Evolutionary conservation across 2,329 filamentous ascomycete genomes (phyloP), one percentile per base, ranked within the genome.

Genomic region (Anthostomella pinea): DNA sequence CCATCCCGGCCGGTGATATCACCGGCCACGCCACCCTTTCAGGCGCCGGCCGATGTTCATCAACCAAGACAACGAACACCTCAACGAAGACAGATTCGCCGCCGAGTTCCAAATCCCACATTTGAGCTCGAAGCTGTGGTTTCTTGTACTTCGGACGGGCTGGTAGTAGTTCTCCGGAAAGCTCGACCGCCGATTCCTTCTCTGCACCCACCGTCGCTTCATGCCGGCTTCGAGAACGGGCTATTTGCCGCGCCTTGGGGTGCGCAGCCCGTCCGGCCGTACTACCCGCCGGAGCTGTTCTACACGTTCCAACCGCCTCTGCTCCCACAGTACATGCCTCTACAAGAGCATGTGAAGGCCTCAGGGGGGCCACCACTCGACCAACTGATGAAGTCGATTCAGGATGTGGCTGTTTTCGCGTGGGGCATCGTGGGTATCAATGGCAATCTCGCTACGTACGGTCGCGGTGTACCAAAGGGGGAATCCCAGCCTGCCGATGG

Each of bases 81-180:
- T 10, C 39, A 18, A 24, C 22, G 10, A 24, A 17, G 10, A 32
- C 44, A 27, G 21, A 9, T 17, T 23, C 47, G 54, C 10, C 50
- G 45, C 22, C 51, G 56, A 10, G 56, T 58, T 18, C 50, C 52
- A 1, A 56, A 66, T 6, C 63, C 63, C 3, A 70, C 72, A 2
- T 70, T 88, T 33, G 87, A 94, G 63, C 68, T 95, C 4, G 88
- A 95, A 64, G 88, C 87, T 2, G 87, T 95, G n/a, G 82, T 95
- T 5, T 94, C 88, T 1, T 95, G 88, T 63, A 88, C 87, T 2
- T 94, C 88, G 0, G 88, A 95, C 58, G 88, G 88, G 1, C 69
- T 95, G 1, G 87, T 94, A 3, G 87, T 94, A 6, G 81, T 91
- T 32, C 67, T 94, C 10, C 78, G 88, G 38, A 79, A 77, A 46